Percentiles rank a stretch among this genome's conserved stretches.
Conservation (phyloP, 768 basidiomycete genomes). For the Amanita subjunquillea region DNA sequence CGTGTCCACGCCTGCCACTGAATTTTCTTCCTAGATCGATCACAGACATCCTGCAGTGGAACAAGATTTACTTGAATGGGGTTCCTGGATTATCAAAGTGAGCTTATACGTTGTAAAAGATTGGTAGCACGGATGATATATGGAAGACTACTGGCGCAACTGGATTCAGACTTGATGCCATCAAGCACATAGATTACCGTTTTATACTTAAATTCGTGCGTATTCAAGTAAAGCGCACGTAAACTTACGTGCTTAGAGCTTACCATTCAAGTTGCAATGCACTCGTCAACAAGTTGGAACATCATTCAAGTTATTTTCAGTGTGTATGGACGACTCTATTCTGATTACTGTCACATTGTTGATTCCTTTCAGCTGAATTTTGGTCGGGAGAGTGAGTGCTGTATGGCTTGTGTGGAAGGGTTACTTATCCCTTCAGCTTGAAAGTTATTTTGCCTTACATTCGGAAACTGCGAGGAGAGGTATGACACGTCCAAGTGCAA, state of each 20-base stretch:
- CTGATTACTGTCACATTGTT: not conserved
- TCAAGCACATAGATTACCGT: conserved; percentile 75
- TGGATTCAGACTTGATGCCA: conserved; percentile 85
- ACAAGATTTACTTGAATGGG: conserved; percentile 69
- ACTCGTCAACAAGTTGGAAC: conserved; percentile 33
- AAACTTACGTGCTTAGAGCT: not conserved
- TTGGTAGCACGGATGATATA: not conserved
- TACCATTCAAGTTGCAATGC: conserved; percentile 34
- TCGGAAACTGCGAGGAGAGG: conserved; percentile 54
- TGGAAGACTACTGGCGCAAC: conserved; percentile 51
- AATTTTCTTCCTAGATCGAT: conserved; percentile 46
- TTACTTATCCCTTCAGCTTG: conserved; percentile 23
- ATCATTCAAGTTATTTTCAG: conserved; percentile 45
- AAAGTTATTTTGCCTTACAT: conserved; percentile 47
- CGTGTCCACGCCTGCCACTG: not conserved
- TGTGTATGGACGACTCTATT: conserved; percentile 22
- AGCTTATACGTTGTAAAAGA: not conserved
- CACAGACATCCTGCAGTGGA: conserved; percentile 75
- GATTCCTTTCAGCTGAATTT: conserved; percentile 52
- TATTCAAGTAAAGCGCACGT: conserved; percentile 1
- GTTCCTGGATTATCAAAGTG: conserved; percentile 59
- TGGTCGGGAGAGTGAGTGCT: conserved; percentile 62
- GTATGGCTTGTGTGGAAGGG: not conserved
- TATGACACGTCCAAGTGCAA: conserved; percentile 13
- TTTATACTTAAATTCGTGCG: conserved; percentile 66